Conservation (phyloP, 352 stramenopile genomes). For the Phytophthora foliorum region DNA sequence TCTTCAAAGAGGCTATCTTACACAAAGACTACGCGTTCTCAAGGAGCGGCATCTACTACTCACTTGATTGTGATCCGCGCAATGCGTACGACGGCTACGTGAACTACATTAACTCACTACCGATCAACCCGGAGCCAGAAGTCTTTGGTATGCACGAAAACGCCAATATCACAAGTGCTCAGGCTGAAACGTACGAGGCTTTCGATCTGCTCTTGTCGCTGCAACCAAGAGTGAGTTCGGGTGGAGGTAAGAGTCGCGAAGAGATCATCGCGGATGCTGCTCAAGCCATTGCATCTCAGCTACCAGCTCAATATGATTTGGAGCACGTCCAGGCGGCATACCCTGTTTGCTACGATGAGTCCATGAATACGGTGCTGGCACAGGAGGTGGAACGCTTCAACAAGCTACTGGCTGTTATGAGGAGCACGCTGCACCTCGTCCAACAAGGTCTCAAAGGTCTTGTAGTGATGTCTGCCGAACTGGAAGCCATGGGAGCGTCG, state of each 20-base stretch:
- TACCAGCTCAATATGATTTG: conserved; percentile 86
- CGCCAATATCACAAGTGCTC: conserved; percentile 94
- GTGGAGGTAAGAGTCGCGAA: conserved; percentile 85
- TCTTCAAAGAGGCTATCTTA: conserved; percentile 89
- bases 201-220: conserved; percentile 92
- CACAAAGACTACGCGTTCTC: conserved; percentile 84
- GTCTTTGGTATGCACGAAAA: conserved; percentile 97
- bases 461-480: conserved; percentile 90
- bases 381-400: conserved; percentile 95
- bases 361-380: conserved; percentile 94
- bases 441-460: conserved; percentile 91
- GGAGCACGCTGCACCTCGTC: conserved; percentile 81
- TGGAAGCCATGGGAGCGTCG: conserved; percentile 88
- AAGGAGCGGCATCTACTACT: conserved; percentile 76
- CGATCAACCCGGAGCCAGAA: conserved; percentile 92
- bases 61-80: conserved; percentile 67
- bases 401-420: conserved; percentile 85
- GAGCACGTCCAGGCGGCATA: conserved; percentile 89
- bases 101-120: conserved; percentile 94
- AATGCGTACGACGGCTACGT: conserved; percentile 90
- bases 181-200: conserved; percentile 91
- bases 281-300: conserved; percentile 80
- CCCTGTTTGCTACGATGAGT: conserved; percentile 91
- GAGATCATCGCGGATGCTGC: conserved; percentile 90
- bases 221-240: conserved; percentile 83